Evolutionary conservation across 1,284 basidiomycete genomes (phyloP), one percentile per base, ranked within the genome.

Genomic region (Veloboletus limbatus): DNA sequence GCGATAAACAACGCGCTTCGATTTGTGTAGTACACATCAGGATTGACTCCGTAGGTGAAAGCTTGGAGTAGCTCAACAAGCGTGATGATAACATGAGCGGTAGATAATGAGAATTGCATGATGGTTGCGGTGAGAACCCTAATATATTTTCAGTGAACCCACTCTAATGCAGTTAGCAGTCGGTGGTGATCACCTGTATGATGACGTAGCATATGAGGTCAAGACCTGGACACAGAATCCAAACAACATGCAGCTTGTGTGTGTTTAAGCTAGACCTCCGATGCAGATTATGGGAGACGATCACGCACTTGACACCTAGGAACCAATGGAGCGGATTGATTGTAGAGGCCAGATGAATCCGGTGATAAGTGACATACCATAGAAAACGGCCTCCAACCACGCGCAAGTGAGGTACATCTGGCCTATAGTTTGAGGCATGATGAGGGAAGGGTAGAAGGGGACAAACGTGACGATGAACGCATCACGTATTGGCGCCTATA

Each of bases 331-430:
- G n/a, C n/a, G n/a, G n/a, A n/a, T n/a, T n/a, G n/a, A n/a, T n/a
- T n/a, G 26, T 9, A 21, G 21, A 28, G 20, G 16, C 21, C 9
- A 22, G 8, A 21, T n/a, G n/a, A 3, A 14, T 4, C 8, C 11
- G 5, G 8, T 36, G 28, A 32, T 20, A 10, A 28, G 7, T 7
- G 16, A 44, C 43, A 24, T 36, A 56, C 54, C 54, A 34, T 55
- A 56, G 32, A 57, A 53, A 22, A 56, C 48, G 20, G 49, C 27
- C 28, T 56, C 55, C 17, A 58, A 17, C 49, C 54, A 58, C 6
- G 28, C 45, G 9, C 45, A 47, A 13, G 33, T 35, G 38, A 56
- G 49, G 32, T 53, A 58, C 45, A 58, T 58, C 22, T 48, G 56
- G 18, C 43, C 56, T 22, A 56, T 32, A 7, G 53, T 39, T 16